Percentiles rank a stretch among this genome's conserved stretches.
Conservation (phyloP, 2,329 filamentous ascomycete species). For the Xylariaceae sp. region DNA sequence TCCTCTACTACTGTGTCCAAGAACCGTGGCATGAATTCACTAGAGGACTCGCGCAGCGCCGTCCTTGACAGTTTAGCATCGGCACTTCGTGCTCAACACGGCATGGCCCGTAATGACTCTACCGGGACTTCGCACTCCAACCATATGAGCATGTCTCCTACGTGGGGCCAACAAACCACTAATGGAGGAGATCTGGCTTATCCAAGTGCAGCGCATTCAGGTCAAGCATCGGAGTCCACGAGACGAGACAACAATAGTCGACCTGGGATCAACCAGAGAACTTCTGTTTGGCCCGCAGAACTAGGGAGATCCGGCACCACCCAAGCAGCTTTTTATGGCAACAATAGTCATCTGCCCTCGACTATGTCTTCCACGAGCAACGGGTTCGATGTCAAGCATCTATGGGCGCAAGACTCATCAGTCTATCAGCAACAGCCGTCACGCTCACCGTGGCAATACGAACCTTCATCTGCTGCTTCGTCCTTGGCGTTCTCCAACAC, state of each 20-base stretch:
- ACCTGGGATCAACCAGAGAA: slow-evolving; percentile 17
- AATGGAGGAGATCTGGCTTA: slow-evolving; percentile 3
- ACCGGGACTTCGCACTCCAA: slow-evolving; percentile 5
- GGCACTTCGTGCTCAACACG: slow-evolving; percentile 26
- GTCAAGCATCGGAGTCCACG: slow-evolving; percentile 1
- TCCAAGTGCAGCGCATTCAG: slow-evolving; percentile 1
- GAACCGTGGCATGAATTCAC: slow-evolving; percentile 7
- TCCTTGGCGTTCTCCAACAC: slow-evolving; percentile 42
- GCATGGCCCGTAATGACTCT: slow-evolving; percentile 14
- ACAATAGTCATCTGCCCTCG: slow-evolving; percentile 1
- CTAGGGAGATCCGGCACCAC: slow-evolving; percentile 10
- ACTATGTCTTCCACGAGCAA: slow-evolving; percentile 9
- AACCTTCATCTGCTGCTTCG: slow-evolving; percentile 23
- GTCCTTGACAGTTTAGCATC: slow-evolving; percentile 26
- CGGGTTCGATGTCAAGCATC: slow-evolving; percentile 11
- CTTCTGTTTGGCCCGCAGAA: slow-evolving; percentile 16
- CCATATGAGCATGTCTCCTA: slow-evolving; percentile 9
- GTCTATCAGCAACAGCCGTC: slow-evolving; percentile 12
- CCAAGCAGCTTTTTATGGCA: neutral
- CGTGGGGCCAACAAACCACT: slow-evolving; percentile 10
- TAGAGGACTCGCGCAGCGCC: slow-evolving; percentile 22
- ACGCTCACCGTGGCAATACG: slow-evolving; percentile 18
- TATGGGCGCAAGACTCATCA: slow-evolving; percentile 5
- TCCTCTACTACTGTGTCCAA: slow-evolving; percentile 11
- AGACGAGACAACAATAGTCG: slow-evolving; percentile 9